A percentile compares a stretch with the other conserved stretches of the same genome.
Conservation (phyloP, 73 alveolate species). For the Paraurostyla sp. region DNA sequence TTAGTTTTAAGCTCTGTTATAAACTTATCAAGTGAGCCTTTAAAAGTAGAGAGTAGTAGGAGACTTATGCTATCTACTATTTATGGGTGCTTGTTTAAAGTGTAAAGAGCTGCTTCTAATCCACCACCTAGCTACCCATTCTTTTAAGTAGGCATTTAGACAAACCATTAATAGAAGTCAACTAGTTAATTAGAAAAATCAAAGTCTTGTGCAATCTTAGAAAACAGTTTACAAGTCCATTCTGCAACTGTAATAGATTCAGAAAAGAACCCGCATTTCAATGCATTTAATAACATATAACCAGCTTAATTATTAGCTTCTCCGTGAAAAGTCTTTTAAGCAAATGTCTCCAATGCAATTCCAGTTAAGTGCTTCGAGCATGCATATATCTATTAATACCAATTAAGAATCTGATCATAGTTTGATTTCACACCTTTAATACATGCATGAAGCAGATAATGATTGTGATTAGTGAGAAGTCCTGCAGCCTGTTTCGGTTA, state of each 20-base stretch:
- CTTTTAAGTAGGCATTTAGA: slow-evolving; percentile 11
- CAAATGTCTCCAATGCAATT: slow-evolving; percentile 9
- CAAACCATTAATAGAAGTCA: slow-evolving; percentile 40
- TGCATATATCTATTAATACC: slow-evolving; percentile 58
- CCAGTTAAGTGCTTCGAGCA: slow-evolving; percentile 28
- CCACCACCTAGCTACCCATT: slow-evolving; percentile 71
- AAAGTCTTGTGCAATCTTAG: slow-evolving; percentile 33
- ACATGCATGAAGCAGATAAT: slow-evolving; percentile 68
- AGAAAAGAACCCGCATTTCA: slow-evolving; percentile 63
- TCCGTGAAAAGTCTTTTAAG: not conserved
- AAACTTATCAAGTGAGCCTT: not conserved
- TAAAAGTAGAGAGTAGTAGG: not conserved
- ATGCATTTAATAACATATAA: slow-evolving; percentile 19
- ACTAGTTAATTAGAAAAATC: not conserved
- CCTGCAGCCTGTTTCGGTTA: slow-evolving; percentile 80
- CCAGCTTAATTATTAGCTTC: slow-evolving; percentile 6
- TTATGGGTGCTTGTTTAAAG: slow-evolving; percentile 55
- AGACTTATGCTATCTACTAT: slow-evolving; percentile 31
- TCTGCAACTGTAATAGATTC: slow-evolving; percentile 22
- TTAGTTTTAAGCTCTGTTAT: slow-evolving; percentile 20
- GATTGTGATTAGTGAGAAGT: slow-evolving; percentile 71
- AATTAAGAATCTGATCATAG: slow-evolving; percentile 46
- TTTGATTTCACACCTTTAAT: slow-evolving; percentile 70
- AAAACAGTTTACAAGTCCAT: slow-evolving; percentile 35
- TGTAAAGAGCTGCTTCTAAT: slow-evolving; percentile 56